Base-by-base conservation (phyloP, 345 rosid species). In the Passiflora organensis region DNA sequence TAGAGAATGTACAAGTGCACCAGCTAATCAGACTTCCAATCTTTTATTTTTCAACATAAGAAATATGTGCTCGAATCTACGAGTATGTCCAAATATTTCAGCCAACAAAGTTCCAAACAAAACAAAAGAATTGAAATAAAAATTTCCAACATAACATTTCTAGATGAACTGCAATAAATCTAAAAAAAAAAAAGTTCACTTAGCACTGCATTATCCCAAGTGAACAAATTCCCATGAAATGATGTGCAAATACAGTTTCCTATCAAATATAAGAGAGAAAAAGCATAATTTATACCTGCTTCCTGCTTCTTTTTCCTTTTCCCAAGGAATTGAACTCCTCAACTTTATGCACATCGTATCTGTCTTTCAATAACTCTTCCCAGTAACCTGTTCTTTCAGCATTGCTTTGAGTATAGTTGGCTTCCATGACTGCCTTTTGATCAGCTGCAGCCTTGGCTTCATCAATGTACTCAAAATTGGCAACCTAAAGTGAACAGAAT, bases 231-330 rank as follows among this genome's bases (percentile, higher is more conserved):
- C 34, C 34, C 34, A 3, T 8, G 8, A 28, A n/a, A 15, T 15
- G 14, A 32, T 21, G 15, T 37, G 41, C 5, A 32, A 32, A 32
- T 54, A 13, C 36, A 13, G 22, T 20, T 20, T 34, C 8, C n/a
- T 5, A 43, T 22, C 34, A 17, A 2, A 34, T 24, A 34, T 32
- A 16, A 23, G 2, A 6, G 4, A 60, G 41, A 55, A 23, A 60
- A 51, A 32, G 45, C 22, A 51, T 38, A 28, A 39, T 47, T 17
- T 24, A 64, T 62, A 89, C 99, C 97, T 87, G 96, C 78, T 94
- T 94, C 51, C 96, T 88, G 66, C 83, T 85, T 79, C 99, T 80
- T 67, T 89, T 94, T 59, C 97, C 96, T 67, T 94, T 94, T 41
- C 99, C 99, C 62, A 94, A 72, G 38, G 95, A 72, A 68, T 80